Percentiles rank a stretch among this genome's conserved stretches.
Evolutionary conservation across 805 yeast species (phyloP).

Genomic region (Teunomyces panamensis): DNA sequence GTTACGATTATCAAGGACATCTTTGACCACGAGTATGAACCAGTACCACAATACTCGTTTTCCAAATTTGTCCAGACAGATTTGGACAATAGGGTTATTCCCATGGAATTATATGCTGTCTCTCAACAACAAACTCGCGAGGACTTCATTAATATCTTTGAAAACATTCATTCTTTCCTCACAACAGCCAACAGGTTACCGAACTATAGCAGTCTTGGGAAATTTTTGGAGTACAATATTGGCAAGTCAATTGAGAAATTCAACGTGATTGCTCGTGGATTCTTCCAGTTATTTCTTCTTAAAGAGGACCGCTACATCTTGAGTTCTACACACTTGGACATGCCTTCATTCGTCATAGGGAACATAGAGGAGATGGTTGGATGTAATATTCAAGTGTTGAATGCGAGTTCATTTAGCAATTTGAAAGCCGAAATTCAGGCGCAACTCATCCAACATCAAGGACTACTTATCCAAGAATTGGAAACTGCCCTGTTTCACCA

Average conservation of each 20-base stretch:
- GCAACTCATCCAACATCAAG: constrained; percentile 2
- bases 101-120: constrained; percentile 27
- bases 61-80: constrained; percentile 37
- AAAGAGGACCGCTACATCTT: constrained; percentile 60
- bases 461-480: constrained; percentile 30
- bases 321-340: constrained; percentile 35
- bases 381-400: constrained; percentile 29
- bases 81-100: constrained; percentile 35
- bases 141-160: constrained; percentile 18
- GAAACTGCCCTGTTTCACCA: constrained; percentile 40
- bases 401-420: constrained; percentile 7
- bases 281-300: constrained; percentile 58
- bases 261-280: constrained; percentile 57
- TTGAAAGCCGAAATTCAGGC: constrained; percentile 7
- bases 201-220: constrained; percentile 22
- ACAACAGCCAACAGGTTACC: constrained; percentile 14
- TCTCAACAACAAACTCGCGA: constrained; percentile 19
- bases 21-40: background rate
- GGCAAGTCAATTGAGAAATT: constrained; percentile 20
- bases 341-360: constrained; percentile 17
- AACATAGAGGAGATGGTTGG: constrained; percentile 46
- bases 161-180: constrained; percentile 17
- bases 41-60: constrained; percentile 19
- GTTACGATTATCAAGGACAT: constrained; percentile 5
- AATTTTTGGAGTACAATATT: constrained; percentile 27